These are phyloP conservation scores for Suillus hirtellus DNA, from an alignment of 768 basidiomycete genomes.

Conservation along the genomic window DNA sequence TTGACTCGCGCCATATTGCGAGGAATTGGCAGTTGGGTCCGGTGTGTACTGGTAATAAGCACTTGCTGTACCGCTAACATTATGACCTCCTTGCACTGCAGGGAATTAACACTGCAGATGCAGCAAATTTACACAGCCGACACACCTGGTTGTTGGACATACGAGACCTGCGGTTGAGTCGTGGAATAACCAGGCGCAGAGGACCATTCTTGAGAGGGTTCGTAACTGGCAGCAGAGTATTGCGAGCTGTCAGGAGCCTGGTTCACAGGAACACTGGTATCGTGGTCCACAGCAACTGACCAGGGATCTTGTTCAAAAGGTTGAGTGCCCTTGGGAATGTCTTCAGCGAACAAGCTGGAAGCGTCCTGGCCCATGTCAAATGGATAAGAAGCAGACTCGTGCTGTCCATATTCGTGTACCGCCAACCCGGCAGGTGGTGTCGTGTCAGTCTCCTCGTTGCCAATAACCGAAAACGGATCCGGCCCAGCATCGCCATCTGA, in stretches of 20 bases:
- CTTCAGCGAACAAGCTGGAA: constrained; percentile 40
- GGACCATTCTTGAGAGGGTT: constrained; percentile 34
- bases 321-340: constrained; percentile 30
- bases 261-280: constrained; percentile 17
- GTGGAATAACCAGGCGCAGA: constrained; percentile 28
- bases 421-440: constrained; percentile 18
- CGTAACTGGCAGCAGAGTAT: constrained; percentile 21
- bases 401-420: constrained; percentile 25
- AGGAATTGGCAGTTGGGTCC: constrained; percentile 19
- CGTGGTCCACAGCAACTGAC: constrained; percentile 25
- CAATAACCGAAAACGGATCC: constrained; percentile 67
- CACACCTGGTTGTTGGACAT: constrained; percentile 27
- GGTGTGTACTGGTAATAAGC: constrained; percentile 30
- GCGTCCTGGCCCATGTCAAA: constrained; percentile 36
- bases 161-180: constrained; percentile 24
- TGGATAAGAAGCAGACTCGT: constrained; percentile 25
- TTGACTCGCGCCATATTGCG: constrained; percentile 18
- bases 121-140: constrained; percentile 8
- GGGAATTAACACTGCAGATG: constrained; percentile 11
- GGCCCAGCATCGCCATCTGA: constrained; percentile 53
- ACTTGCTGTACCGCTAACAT: constrained; percentile 12
- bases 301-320: constrained; percentile 29
- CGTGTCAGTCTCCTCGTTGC: constrained; percentile 37
- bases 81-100: constrained; percentile 15
- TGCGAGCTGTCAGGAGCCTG: constrained; percentile 19